A percentile compares a stretch with the other conserved stretches of the same genome.
phyloP scores from a whole-genome alignment of 2,329 filamentous ascomycete species.

The Chaetothyriales sp. region DNA sequence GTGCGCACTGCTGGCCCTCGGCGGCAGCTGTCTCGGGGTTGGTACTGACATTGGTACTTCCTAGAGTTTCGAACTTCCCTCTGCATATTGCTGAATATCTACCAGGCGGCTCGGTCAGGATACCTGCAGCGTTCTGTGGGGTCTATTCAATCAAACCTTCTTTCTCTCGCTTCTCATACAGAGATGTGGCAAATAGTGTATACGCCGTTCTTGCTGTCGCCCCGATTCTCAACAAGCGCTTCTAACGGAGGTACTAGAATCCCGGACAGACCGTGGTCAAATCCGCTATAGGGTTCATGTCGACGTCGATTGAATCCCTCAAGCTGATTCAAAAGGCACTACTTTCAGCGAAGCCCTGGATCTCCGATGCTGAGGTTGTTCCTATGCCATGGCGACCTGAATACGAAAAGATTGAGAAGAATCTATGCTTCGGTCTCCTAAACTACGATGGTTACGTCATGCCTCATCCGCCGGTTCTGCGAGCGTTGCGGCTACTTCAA shows the following conservation, averaged over 20 bases:
- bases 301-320: conserved; percentile 41
- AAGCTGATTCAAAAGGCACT: conserved; percentile 44
- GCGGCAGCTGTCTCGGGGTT: conserved; percentile 42
- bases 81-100: conserved; percentile 1
- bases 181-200: conserved; percentile 47
- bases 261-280: conserved; percentile 28
- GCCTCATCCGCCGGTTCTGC: conserved; percentile 43
- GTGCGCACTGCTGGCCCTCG: conserved; percentile 41
- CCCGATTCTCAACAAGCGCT: too few species aligned
- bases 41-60: conserved; percentile 39
- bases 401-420: conserved; percentile 7
- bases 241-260: conserved; percentile 42
- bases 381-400: conserved; percentile 38
- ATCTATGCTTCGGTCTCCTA: conserved; percentile 46
- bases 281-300: conserved; percentile 50
- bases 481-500: conserved; percentile 35
- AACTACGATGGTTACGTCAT: conserved; percentile 50
- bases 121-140: conserved; percentile 45
- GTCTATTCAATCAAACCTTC: conserved; percentile 43
- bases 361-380: conserved; percentile 38
- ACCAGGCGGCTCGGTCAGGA: conserved; percentile 38
- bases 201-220: too few species aligned
- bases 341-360: conserved; percentile 42
- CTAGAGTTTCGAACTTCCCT: too few species aligned
- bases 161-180: conserved; percentile 38